Percentiles rank a stretch among this genome's conserved stretches.
Conservation (phyloP, 805 yeast species). For the Nakazawaea anatomiae region DNA sequence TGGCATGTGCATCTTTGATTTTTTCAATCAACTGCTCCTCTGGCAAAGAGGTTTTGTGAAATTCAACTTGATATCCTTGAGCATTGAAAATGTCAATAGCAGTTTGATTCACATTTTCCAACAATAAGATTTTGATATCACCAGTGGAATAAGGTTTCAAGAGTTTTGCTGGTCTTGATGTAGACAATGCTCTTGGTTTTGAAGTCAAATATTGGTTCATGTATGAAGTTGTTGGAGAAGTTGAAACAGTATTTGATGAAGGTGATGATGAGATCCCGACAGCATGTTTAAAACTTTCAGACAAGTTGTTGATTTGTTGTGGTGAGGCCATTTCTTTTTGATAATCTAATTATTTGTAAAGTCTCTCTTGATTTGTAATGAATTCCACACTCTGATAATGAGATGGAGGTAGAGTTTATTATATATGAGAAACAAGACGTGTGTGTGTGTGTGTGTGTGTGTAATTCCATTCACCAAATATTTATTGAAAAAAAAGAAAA, state of each 20-base stretch:
- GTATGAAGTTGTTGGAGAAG: constrained; percentile 72
- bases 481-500: not conserved
- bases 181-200: constrained; percentile 32
- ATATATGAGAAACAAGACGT: too few species aligned
- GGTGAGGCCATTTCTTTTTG: constrained; percentile 51
- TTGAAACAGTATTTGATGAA: constrained; percentile 63
- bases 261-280: constrained; percentile 45
- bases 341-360: not conserved
- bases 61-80: constrained; percentile 97
- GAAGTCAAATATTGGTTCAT: constrained; percentile 43
- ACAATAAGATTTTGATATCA: constrained; percentile 83
- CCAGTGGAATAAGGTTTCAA: constrained; percentile 94
- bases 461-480: not conserved
- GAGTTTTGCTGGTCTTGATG: constrained; percentile 53
- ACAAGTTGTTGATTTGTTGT: constrained; percentile 53
- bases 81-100: constrained; percentile 79
- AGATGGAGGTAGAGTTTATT: too few species aligned
- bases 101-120: constrained; percentile 91
- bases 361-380: too few species aligned
- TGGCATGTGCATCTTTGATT: constrained; percentile 89
- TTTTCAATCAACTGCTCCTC: constrained; percentile 94
- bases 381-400: too few species aligned
- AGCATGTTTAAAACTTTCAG: constrained; percentile 49
- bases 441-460: too few species aligned
- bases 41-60: constrained; percentile 79